Conservation (phyloP, 768 basidiomycete species). For the Neoboletus brunneissimus region DNA sequence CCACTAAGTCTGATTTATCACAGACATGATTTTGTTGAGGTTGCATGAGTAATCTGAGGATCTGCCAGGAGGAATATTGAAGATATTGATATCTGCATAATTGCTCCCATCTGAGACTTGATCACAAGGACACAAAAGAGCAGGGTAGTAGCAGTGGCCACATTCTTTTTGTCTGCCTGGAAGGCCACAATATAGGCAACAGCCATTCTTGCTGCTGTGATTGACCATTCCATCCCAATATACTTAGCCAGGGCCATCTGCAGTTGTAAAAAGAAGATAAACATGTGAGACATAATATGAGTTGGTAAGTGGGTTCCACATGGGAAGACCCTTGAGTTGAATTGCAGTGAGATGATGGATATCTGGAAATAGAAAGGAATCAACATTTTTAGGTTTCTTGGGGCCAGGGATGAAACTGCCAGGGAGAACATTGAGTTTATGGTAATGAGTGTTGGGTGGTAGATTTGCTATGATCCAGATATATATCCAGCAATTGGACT, state of each 20-base stretch:
- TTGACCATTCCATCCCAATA: background rate
- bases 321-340: background rate
- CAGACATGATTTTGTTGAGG: background rate
- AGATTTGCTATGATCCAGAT: too few relatives aligned
- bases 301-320: background rate
- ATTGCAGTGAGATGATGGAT: background rate
- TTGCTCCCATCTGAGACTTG: background rate
- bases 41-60: background rate
- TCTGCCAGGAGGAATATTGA: background rate
- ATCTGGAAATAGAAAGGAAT: background rate
- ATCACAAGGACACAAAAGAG: background rate
- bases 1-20: background rate
- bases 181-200: background rate
- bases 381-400: background rate
- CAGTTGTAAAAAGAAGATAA: background rate
- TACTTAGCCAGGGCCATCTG: background rate
- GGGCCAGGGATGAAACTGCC: constrained; percentile 1
- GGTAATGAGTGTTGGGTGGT: too few relatives aligned
- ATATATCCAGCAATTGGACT: too few relatives aligned
- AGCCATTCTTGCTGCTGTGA: background rate
- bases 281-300: background rate
- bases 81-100: background rate
- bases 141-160: background rate
- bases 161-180: background rate
- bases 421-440: too few relatives aligned